Conservation (phyloP, 2,329 filamentous ascomycete species). For the Nemania sp. region DNA sequence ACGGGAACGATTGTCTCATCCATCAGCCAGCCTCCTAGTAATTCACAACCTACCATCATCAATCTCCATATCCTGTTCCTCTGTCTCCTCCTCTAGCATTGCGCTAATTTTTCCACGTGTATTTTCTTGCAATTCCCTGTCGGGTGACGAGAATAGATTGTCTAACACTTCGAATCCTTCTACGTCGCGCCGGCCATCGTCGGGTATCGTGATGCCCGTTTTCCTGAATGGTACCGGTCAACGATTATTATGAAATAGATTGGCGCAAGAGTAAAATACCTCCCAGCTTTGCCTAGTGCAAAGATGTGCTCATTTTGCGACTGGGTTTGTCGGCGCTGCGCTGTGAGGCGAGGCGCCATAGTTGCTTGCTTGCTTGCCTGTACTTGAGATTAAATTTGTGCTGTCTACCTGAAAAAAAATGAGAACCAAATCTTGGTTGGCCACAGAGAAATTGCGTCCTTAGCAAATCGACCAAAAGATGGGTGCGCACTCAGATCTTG, state of each 20-base stretch:
- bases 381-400: neutral
- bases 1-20: neutral
- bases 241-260: neutral
- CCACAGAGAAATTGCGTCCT: neutral
- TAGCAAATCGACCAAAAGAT: neutral
- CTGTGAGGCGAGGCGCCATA: slow-evolving; percentile 55
- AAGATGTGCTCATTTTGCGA: slow-evolving; percentile 62
- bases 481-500: neutral
- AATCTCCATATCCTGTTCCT: slow-evolving; percentile 66
- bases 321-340: slow-evolving; percentile 54
- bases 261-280: slow-evolving; percentile 51
- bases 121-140: slow-evolving; percentile 58
- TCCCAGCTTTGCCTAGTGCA: slow-evolving; percentile 63
- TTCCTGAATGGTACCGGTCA: slow-evolving; percentile 68
- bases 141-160: slow-evolving; percentile 88
- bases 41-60: slow-evolving; percentile 58
- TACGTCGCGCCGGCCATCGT: slow-evolving; percentile 85
- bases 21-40: neutral
- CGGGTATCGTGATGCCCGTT: slow-evolving; percentile 85
- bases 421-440: neutral
- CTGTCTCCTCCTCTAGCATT: slow-evolving; percentile 41
- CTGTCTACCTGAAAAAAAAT: slow-evolving; percentile 4
- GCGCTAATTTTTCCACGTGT: slow-evolving; percentile 41
- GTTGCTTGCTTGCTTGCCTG: neutral
- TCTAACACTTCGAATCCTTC: slow-evolving; percentile 92